These are phyloP conservation scores for Wickerhamomyces kurtzmanii DNA, from an alignment of 805 yeast species.

Conservation along the genomic window DNA sequence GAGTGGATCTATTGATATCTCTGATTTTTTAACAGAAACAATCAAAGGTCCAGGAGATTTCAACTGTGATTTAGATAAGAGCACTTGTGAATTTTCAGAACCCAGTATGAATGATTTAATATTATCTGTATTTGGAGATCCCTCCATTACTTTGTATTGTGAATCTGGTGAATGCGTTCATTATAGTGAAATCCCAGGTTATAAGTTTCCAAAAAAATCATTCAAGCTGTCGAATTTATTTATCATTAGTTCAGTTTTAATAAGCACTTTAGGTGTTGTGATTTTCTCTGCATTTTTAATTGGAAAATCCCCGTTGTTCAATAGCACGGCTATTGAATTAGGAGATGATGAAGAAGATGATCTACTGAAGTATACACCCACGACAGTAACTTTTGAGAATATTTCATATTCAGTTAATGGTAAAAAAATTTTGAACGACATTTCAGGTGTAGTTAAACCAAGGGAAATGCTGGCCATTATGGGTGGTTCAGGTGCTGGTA, in stretches of 20 bases:
- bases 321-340: conserved; percentile 15
- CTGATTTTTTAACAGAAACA: conserved; percentile 85
- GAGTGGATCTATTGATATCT: conserved; percentile 86
- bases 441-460: conserved; percentile 74
- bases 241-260: conserved; percentile 32
- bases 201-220: conserved; percentile 47
- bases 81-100: conserved; percentile 74
- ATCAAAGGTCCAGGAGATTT: conserved; percentile 92
- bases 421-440: conserved; percentile 44
- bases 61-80: conserved; percentile 56
- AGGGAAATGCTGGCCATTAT: conserved; percentile 89
- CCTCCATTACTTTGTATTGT: conserved; percentile 74
- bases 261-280: conserved; percentile 25
- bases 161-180: conserved; percentile 87
- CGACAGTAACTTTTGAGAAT: conserved; percentile 67
- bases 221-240: conserved; percentile 37
- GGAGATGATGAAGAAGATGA: conserved; percentile 27
- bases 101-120: conserved; percentile 95
- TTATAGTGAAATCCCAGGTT: conserved; percentile 88
- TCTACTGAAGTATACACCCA: conserved; percentile 49
- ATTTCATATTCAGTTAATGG: conserved; percentile 51
- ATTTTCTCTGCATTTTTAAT: conserved; percentile 33
- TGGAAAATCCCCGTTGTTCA: conserved; percentile 55
- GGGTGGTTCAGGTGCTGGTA: conserved; percentile 99
- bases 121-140: conserved; percentile 89